phyloP scores from a whole-genome alignment of 2,329 filamentous ascomycete genomes.

The Microdochium bolleyi region DNA sequence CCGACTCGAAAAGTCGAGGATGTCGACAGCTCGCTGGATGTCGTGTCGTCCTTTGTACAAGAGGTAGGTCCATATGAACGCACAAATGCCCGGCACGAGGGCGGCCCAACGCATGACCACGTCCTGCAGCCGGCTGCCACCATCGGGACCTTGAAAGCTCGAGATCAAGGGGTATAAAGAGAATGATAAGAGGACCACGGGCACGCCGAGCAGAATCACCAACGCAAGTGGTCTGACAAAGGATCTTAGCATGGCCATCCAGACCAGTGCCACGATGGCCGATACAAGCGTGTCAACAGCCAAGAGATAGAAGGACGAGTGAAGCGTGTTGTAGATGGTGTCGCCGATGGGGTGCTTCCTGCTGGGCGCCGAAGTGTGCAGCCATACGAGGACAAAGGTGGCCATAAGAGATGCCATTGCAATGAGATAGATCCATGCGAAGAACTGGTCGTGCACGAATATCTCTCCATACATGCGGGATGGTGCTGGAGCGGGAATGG shows the following conservation, averaged over 20 bases:
- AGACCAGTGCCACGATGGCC: slow-evolving; percentile 77
- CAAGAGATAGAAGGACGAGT: slow-evolving; percentile 80
- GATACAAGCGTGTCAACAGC: slow-evolving; percentile 89
- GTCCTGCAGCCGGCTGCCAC: slow-evolving; percentile 78
- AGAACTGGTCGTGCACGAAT: slow-evolving; percentile 82
- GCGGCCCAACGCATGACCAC: slow-evolving; percentile 82
- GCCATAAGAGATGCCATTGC: slow-evolving; percentile 76
- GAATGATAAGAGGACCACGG: slow-evolving; percentile 79
- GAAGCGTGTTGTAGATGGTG: slow-evolving; percentile 86
- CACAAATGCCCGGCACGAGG: slow-evolving; percentile 64
- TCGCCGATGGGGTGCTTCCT: slow-evolving; percentile 72
- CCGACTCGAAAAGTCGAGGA: slow-evolving; percentile 85
- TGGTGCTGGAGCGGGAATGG: slow-evolving; percentile 37
- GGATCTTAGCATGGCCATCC: slow-evolving; percentile 81
- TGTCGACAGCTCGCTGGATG: slow-evolving; percentile 74
- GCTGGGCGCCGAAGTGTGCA: slow-evolving; percentile 71
- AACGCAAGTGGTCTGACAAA: slow-evolving; percentile 82
- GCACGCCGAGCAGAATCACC: slow-evolving; percentile 74
- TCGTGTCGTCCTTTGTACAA: slow-evolving; percentile 74
- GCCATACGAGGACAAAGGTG: slow-evolving; percentile 80
- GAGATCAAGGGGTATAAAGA: slow-evolving; percentile 86
- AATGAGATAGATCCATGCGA: slow-evolving; percentile 84
- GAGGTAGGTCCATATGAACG: slow-evolving; percentile 75
- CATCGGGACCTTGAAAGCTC: slow-evolving; percentile 71
- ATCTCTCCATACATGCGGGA: slow-evolving; percentile 56